Percentiles rank a stretch among this genome's conserved stretches.
phyloP scores from a whole-genome alignment of 768 basidiomycete species.

The Phylloporus arenicola region DNA sequence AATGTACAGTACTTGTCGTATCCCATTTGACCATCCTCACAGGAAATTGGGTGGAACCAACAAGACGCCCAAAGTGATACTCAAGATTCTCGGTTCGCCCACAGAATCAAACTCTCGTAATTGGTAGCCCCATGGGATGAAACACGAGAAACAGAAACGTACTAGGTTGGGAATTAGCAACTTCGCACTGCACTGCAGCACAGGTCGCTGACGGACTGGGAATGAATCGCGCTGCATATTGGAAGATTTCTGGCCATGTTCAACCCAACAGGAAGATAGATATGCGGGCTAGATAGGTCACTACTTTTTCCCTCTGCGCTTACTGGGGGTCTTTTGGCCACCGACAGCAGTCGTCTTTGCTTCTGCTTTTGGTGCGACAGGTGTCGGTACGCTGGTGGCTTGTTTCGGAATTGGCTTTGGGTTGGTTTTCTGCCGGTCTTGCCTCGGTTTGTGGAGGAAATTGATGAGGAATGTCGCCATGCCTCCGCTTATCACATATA shows the following conservation, averaged over 20 bases:
- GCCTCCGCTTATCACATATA: slow-evolving; percentile 61
- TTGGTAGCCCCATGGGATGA: not conserved
- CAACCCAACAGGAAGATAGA: not conserved
- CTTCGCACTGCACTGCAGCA: not conserved
- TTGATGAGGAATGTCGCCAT: slow-evolving; percentile 64
- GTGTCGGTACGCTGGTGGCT: not conserved
- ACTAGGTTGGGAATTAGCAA: not conserved
- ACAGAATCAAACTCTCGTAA: not conserved
- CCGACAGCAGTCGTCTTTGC: slow-evolving; percentile 13
- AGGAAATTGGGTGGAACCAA: too few species aligned
- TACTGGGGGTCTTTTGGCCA: slow-evolving; percentile 19
- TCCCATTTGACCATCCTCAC: too few species aligned
- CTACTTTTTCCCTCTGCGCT: slow-evolving; percentile 28
- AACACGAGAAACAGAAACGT: not conserved
- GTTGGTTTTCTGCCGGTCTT: slow-evolving; percentile 2
- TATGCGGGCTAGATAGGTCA: not conserved
- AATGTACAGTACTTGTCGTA: too few species aligned
- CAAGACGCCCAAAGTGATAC: too few species aligned
- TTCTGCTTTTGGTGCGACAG: slow-evolving; percentile 2
- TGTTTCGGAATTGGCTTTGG: slow-evolving; percentile 2
- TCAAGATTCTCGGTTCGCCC: not conserved
- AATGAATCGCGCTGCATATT: not conserved
- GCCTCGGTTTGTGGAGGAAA: slow-evolving; percentile 46
- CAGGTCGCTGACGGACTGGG: not conserved
- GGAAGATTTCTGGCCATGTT: not conserved